Percentiles rank a stretch among this genome's conserved stretches.
phyloP scores from a whole-genome alignment of 2,329 filamentous ascomycete species.

The Penicillium frequentans region DNA sequence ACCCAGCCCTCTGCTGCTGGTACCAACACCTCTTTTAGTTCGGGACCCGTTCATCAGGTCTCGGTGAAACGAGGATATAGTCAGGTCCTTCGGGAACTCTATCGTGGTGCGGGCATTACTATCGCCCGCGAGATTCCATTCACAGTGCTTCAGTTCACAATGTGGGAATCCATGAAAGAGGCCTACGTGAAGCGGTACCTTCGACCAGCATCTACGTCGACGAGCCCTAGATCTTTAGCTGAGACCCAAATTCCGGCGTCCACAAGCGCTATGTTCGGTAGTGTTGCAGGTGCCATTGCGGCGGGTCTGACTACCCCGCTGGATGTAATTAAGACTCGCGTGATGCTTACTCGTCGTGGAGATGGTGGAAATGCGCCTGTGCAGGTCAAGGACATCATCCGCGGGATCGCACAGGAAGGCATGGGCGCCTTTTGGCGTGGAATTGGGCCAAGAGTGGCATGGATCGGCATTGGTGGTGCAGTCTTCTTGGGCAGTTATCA shows the following conservation, averaged over 20 bases:
- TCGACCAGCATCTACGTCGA: conserved; percentile 33
- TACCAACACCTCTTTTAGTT: conserved; percentile 15
- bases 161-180: conserved; percentile 90
- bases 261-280: conserved; percentile 84
- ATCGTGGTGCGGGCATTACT: conserved; percentile 88
- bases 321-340: conserved; percentile 93
- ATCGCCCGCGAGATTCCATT: conserved; percentile 96
- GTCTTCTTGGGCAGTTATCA: conserved; percentile 95
- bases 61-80: conserved; percentile 37
- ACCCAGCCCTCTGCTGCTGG: conserved; percentile 13
- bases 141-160: conserved; percentile 92
- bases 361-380: conserved; percentile 25
- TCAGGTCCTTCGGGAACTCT: conserved; percentile 78
- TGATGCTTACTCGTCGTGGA: conserved; percentile 82
- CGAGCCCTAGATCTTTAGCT: conserved; percentile 11
- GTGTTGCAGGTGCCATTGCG: conserved; percentile 77
- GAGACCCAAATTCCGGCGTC: conserved; percentile 60
- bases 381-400: conserved; percentile 54
- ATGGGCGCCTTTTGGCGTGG: conserved; percentile 48
- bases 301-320: conserved; percentile 88
- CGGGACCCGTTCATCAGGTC: background rate
- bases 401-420: conserved; percentile 59
- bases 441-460: conserved; percentile 78
- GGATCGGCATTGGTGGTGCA: conserved; percentile 92
- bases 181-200: conserved; percentile 45